Conservation (phyloP, 2,329 filamentous ascomycete species). For the Aspergillus vadensis region DNA sequence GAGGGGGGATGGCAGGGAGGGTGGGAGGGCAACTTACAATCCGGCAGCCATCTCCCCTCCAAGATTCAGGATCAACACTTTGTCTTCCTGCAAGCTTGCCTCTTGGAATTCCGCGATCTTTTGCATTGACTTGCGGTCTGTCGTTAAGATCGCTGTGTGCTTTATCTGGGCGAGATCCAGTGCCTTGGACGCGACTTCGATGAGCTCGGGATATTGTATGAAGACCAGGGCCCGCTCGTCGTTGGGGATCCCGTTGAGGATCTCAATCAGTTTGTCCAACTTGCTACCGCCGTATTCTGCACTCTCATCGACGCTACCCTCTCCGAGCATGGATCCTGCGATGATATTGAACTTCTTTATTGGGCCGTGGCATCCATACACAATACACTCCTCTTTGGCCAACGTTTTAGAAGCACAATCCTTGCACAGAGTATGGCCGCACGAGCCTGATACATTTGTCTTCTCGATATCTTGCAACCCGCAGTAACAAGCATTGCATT, state of each 20-base stretch:
- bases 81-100: slow-evolving; percentile 37
- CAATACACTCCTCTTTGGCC: slow-evolving; percentile 40
- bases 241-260: slow-evolving; percentile 45
- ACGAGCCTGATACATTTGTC: slow-evolving; percentile 49
- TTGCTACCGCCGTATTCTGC: slow-evolving; percentile 49
- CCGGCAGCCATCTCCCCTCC: slow-evolving; percentile 61
- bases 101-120: slow-evolving; percentile 47
- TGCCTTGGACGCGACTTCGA: slow-evolving; percentile 39
- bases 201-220: slow-evolving; percentile 54
- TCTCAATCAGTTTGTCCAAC: slow-evolving; percentile 47
- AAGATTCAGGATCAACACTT: slow-evolving; percentile 60
- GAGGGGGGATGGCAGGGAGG: too few species aligned
- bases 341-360: slow-evolving; percentile 46
- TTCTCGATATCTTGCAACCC: slow-evolving; percentile 29
- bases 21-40: slow-evolving; percentile 48
- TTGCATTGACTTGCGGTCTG: slow-evolving; percentile 29
- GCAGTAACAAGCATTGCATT: slow-evolving; percentile 39
- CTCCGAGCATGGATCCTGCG: slow-evolving; percentile 38
- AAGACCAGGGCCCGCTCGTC: slow-evolving; percentile 60
- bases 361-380: slow-evolving; percentile 43
- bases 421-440: slow-evolving; percentile 56
- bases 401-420: slow-evolving; percentile 36
- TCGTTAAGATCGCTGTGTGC: slow-evolving; percentile 41
- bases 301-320: slow-evolving; percentile 26
- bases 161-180: slow-evolving; percentile 32